These are phyloP conservation scores for Firmiana major DNA, from an alignment of 345 rosid genomes.

Conservation along the genomic window DNA sequence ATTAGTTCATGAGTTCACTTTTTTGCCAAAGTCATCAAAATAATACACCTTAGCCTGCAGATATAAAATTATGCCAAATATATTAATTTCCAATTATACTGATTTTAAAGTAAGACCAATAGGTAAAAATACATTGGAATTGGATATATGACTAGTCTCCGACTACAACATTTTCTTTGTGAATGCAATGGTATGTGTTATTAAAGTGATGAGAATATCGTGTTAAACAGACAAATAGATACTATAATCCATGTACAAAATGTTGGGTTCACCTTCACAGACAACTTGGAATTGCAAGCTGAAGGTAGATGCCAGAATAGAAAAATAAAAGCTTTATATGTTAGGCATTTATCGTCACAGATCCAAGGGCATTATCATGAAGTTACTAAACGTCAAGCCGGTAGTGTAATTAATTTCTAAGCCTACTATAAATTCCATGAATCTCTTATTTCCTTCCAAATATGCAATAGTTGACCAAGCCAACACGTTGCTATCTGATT, in stretches of 20 bases:
- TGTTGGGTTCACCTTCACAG: neutral
- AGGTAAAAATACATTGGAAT: neutral
- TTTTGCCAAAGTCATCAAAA: neutral
- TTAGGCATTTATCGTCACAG: neutral
- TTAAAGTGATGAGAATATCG: neutral
- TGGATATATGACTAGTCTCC: neutral
- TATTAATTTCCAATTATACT: too few species aligned
- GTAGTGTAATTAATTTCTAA: neutral
- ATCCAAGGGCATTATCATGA: neutral
- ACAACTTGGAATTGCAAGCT: neutral
- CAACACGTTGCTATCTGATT: neutral
- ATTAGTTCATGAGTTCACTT: neutral
- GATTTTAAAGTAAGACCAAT: too few species aligned
- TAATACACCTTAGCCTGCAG: neutral
- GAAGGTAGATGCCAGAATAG: neutral
- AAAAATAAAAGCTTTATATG: neutral
- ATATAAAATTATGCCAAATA: neutral
- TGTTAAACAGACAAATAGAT: neutral
- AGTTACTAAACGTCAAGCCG: neutral
- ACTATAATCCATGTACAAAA: neutral
- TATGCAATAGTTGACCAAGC: neutral
- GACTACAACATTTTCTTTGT: neutral
- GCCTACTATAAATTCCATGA: slow-evolving; percentile 11
- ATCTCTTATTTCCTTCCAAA: neutral
- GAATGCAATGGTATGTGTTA: neutral